Base-by-base conservation (phyloP, 169 alveolate genomes). In the Miamiensis avidus region DNA sequence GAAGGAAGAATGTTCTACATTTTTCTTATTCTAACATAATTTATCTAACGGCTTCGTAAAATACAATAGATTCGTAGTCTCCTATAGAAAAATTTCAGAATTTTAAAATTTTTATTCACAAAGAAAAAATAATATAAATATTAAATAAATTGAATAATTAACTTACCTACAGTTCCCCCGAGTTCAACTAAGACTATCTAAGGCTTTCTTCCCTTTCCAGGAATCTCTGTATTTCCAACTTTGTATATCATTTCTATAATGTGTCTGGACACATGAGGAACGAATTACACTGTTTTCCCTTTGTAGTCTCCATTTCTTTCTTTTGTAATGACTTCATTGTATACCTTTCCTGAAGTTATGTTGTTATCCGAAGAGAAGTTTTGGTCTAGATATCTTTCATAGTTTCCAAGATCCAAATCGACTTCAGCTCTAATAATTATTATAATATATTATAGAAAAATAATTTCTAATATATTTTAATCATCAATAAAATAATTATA, bases 381-480 rank as follows among this genome's bases (percentile, higher is more conserved):
- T 29, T 97, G 89, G 82, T 96, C 97, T 72, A 98, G 89, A 89
- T 97, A 97, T 76, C 99, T 92, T 94, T 98, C 99, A 89, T 99
- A 99, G 93, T 99, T 99, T n/a, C 99, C 99, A 88, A 99, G 90
- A 91, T 99, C 99, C 82, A 99, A 89, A 93, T 99, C 99, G 20
- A 96, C 99, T 87, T 99, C 99, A 27, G 98, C 99, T 0, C 99
- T 85, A 76, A 25, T 0, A 0, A 31, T 29, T 0, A 32, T 16
- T 34, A n/a, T 25, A 69, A 65, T 28, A 27, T 0, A 34, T 25
- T 49, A 28, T n/a, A 34, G 15, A 27, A 16, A 82, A 64, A 82
- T 15, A 11, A 49, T 11, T 11, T 49, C 4, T 49, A 49, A 11
- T 49, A 11, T 49, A 49, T 49, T 11, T 49, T 49, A 49, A 49